Evolutionary conservation across 1,139 yeast genomes (phyloP).

Genomic region (Casaregolazyma suthepensis): DNA sequence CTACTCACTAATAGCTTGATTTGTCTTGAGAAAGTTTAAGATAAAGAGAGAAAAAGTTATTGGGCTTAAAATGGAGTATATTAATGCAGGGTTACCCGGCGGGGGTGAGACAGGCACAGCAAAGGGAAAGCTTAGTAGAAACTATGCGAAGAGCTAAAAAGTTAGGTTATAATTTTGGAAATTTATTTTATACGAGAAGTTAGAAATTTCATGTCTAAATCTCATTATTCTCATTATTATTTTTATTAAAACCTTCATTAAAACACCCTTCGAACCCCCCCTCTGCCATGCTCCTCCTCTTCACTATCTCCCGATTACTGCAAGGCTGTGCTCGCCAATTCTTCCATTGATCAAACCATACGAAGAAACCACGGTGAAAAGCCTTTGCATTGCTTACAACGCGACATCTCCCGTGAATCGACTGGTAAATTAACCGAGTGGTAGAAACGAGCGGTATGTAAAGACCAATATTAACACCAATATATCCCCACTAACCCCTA

Average conservation of each 20-base stretch:
- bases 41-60: not conserved
- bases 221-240: not conserved
- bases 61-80: not conserved
- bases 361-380: no score
- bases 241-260: not conserved
- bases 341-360: not conserved
- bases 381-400: no score
- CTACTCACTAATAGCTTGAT: not conserved
- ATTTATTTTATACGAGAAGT: not conserved
- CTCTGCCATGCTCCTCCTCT: not conserved
- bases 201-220: no score
- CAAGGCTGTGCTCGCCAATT: not conserved
- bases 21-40: not conserved
- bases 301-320: not conserved
- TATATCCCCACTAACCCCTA: not conserved
- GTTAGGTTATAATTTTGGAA: no score
- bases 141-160: no score
- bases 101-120: no score
- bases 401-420: not conserved
- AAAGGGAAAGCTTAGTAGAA: no score
- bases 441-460: not conserved
- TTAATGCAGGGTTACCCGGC: not conserved
- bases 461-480: no score
- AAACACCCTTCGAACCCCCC: not conserved
- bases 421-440: no score